Evolutionary conservation across 225 moss, liverwort and hornwort species (phyloP), one percentile per base, ranked within the genome.

Genomic region (Thuidium tamariscinum): DNA sequence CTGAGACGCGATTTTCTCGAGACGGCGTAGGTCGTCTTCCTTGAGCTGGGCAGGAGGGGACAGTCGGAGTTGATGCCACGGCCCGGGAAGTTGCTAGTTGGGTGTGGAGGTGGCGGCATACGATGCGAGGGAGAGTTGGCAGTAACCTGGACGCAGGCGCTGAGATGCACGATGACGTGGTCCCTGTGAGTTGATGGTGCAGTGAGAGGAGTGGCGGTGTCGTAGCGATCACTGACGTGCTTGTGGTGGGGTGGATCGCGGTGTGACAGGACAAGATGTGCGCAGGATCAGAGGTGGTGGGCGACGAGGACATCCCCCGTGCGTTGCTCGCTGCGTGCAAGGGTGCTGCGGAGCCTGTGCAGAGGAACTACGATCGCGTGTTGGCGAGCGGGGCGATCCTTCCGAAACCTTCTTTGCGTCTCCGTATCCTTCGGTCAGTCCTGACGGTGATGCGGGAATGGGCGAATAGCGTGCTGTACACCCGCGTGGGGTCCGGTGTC

Each of bases 351-450:
- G 99, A 99, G 91, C 99, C 99, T 27, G 99, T 97, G 51, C 99
- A 99, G 89, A 89, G 96, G 87, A 96, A 90, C 80, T 99, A 99
- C 80, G 99, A 99, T 81, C 95, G 95, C 66, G 91, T 99, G 79
- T 83, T 99, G 89, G 99, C 95, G 73, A 99, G 97, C 89, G 97
- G 97, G 86, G 94, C 95, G 61, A 95, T 99, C 48, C 90, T 97
- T 39, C 99, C 97, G 39, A 97, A 95, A 55, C 95, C 97, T 27
- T 86, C 95, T 46, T 80, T 99, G 92, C 93, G 97, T 42, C 87
- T 99, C 56, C 94, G 95, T 68, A 97, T 99, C 92, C 99, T 99
- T 62, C 97, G 96, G 61, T 99, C 99, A 68, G 97, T 97, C 11
- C 91, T 97, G 66, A 93, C 94, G 85, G 96, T 97, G 76, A 95